phyloP scores from a whole-genome alignment of 306 rosid genomes.

The Leucaena leucocephala region DNA sequence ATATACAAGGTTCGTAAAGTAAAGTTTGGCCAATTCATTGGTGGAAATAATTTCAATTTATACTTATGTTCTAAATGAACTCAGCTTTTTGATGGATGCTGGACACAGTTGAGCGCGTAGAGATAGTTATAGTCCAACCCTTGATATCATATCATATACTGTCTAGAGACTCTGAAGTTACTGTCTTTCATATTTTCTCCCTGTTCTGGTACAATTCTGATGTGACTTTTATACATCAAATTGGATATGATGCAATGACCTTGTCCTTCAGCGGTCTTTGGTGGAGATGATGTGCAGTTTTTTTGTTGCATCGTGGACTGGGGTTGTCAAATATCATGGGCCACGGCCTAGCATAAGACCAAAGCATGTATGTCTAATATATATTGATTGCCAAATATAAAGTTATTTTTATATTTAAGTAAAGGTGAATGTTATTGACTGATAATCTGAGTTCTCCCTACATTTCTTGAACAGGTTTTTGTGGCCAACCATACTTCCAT shows the following conservation, averaged over 20 bases:
- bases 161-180: neutral
- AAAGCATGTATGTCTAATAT: constrained; percentile 54
- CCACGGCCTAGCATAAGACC: constrained; percentile 85
- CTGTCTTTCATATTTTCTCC: neutral
- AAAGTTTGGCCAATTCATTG: constrained; percentile 21
- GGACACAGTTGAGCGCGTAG: neutral
- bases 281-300: constrained; percentile 89
- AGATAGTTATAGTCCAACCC: neutral
- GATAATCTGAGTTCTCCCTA: constrained; percentile 19
- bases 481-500: constrained; percentile 91
- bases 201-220: constrained; percentile 2
- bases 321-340: constrained; percentile 90
- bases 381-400: neutral
- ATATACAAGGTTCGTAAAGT: neutral
- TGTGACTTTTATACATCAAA: constrained; percentile 16
- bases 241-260: constrained; percentile 2
- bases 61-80: neutral
- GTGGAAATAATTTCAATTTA: constrained; percentile 1
- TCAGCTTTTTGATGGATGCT: neutral
- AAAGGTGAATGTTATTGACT: constrained; percentile 26
- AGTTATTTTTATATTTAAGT: constrained; percentile 8
- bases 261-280: constrained; percentile 64
- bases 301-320: constrained; percentile 96
- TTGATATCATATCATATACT: neutral
- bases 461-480: constrained; percentile 64